Base-by-base conservation (phyloP, 1,139 yeast genomes). In the Saccharomyces pastorianus region DNA sequence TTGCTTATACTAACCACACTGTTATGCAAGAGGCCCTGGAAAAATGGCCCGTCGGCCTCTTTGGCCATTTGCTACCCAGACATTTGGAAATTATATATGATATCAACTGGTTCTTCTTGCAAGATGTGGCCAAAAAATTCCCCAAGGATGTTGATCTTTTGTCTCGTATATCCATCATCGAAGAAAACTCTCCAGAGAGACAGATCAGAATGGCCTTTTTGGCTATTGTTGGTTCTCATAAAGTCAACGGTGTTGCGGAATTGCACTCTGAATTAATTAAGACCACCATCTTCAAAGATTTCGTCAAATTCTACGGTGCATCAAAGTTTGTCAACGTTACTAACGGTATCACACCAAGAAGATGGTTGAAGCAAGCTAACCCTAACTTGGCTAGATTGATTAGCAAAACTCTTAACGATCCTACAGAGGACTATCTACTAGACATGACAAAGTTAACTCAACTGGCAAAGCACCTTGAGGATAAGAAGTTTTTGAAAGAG, bases 331-430 rank as follows among this genome's bases (percentile, higher is more conserved):
- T 88, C 57, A 90, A 90, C 66, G 96, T 90, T 57, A 90, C 98
- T 53, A 91, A 91, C 71, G 97, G 97, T 74, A 83, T 90, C 66
- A 91, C 97, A 4, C 97, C 97, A 63, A 83, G 98, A 76, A 84
- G 97, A 74, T 90, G 98, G 98, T 79, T 90, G 69, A 84, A 84
- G 70, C 96, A 90, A 74, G 96, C 96, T 51, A 91, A 90, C 71
- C 97, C 97, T 17, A 76, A 76, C 61, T 77, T 90, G 65, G 81
- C 95, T 27, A 76, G 73, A 25, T 77, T 91, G 61, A 91, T 90
- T 66, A 78, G 88, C 48, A 79, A 83, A 54, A 83, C 83, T 63
- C 76, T 90, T 55, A 55, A 64, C 26, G 71, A 68, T 54, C 84
- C 91, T 47, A 82, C 84, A 59, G 85, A 85, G 67, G 81, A 79